Evolutionary conservation across 1,139 yeast genomes (phyloP), one percentile per base, ranked within the genome.

Genomic region (Nakaseomyces nivariensis): DNA sequence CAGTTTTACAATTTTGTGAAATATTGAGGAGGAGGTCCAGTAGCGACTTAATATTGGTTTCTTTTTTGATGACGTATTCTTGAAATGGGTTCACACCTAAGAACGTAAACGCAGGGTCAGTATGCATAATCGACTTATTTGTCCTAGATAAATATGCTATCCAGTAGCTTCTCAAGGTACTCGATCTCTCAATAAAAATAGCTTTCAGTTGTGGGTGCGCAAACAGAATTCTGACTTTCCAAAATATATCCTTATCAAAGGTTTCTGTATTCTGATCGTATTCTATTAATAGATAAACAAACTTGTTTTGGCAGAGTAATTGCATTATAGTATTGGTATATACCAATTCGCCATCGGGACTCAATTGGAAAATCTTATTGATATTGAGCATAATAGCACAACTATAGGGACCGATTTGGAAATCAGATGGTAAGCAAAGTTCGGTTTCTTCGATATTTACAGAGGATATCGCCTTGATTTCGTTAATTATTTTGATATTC

Each of bases 221-320:
- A 17, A 61, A 46, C 37, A 49, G 53, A 7, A 57, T 36, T 5
- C 49, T 55, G 4, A 57, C 41, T 49, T 60, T 60, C 62, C 62
- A 60, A 37, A 59, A 54, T 9, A 58, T 48, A 32, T 61, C 60
- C 3, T 34, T 49, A 43, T 60, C 66, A 7, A 48, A 45, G 3
- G 26, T 24, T 29, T 52, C 52, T 6, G 54, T 26, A 2, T 42
- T 27, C 7, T 37, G 37, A 6, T 52, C 24, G 41, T 58, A 61
- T 38, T 57, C 56, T 3, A 59, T 32, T 7, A 60, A 31, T 5
- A 59, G 31, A 11, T 54, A 49, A 1, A 60, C 50, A 9, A 37
- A 51, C 26, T 48, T 48, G 43, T 52, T 60, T 36, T 58, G 57
- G 1, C 41, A 25, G 4, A 44, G 6, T 11, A 60, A 48, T 6